A percentile compares a stretch with the other conserved stretches of the same genome.
Conservation (phyloP, 768 basidiomycete genomes). For the Leccinum arenicola region DNA sequence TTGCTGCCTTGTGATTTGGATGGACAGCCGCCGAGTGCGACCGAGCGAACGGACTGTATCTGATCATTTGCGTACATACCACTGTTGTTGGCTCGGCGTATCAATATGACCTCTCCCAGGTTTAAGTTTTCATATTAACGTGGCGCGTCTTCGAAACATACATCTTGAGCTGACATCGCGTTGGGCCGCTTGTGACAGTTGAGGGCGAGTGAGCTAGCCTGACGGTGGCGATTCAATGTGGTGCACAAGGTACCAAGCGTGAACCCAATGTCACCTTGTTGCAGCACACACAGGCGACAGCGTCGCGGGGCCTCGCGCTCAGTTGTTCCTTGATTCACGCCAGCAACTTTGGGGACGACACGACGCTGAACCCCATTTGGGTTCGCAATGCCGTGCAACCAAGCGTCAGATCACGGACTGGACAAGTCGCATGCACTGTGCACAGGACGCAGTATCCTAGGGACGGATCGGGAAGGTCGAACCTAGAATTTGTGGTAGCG, state of each 20-base stretch:
- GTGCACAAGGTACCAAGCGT: slow-evolving; percentile 11
- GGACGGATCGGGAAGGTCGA: slow-evolving; percentile 15
- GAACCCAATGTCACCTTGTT: slow-evolving; percentile 13
- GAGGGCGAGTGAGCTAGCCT: not conserved
- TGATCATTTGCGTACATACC: slow-evolving; percentile 1
- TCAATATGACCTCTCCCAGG: slow-evolving; percentile 7
- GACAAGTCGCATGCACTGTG: not conserved
- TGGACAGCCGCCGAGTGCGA: slow-evolving; percentile 15
- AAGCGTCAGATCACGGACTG: slow-evolving; percentile 1
- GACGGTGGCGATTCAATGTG: not conserved
- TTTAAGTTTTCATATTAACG: slow-evolving; percentile 3
- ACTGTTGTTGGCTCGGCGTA: not conserved
- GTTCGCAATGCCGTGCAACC: slow-evolving; percentile 11
- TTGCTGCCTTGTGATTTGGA: slow-evolving; percentile 8
- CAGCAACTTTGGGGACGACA: slow-evolving; percentile 8
- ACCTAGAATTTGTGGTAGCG: slow-evolving; percentile 10
- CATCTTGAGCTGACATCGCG: slow-evolving; percentile 4
- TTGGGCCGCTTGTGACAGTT: slow-evolving; percentile 11
- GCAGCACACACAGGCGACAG: slow-evolving; percentile 2
- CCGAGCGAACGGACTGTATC: slow-evolving; percentile 3
- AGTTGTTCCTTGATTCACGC: slow-evolving; percentile 10
- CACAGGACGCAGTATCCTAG: slow-evolving; percentile 11
- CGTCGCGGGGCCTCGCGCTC: not conserved
- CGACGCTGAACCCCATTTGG: slow-evolving; percentile 11
- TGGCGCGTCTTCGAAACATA: not conserved